Conservation (phyloP, 768 basidiomycete genomes). For the Naganishia kalamii region DNA sequence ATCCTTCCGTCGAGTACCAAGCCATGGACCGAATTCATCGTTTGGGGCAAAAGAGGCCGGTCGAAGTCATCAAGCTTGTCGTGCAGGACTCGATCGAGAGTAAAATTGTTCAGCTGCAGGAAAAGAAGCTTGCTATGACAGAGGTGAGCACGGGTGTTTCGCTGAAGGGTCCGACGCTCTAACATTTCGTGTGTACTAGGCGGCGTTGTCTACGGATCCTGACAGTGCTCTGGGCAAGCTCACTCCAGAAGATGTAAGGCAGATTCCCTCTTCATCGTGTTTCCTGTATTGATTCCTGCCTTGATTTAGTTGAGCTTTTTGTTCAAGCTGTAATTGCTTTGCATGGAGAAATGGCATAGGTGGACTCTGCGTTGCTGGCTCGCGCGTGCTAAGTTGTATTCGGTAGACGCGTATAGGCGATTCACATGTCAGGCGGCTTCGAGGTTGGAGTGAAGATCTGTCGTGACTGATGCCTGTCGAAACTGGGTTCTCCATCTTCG, state of each 20-base stretch:
- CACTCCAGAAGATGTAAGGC: slow-evolving; percentile 59
- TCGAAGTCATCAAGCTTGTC: slow-evolving; percentile 86
- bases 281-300: neutral
- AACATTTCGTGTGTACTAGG: slow-evolving; percentile 6
- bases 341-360: too few species aligned
- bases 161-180: neutral
- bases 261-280: neutral
- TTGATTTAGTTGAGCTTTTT: slow-evolving; percentile 2
- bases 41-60: slow-evolving; percentile 85
- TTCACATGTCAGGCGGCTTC: too few species aligned
- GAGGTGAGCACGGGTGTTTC: slow-evolving; percentile 47
- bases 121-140: slow-evolving; percentile 94
- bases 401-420: too few species aligned
- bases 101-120: slow-evolving; percentile 92
- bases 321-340: slow-evolving; percentile 10
- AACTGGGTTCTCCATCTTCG: too few species aligned
- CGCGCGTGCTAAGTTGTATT: too few species aligned
- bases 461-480: too few species aligned
- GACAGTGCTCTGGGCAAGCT: slow-evolving; percentile 82
- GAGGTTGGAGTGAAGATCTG: too few species aligned
- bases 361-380: too few species aligned
- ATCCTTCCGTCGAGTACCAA: slow-evolving; percentile 69
- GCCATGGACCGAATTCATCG: slow-evolving; percentile 96
- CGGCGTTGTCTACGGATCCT: slow-evolving; percentile 37
- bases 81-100: slow-evolving; percentile 95